These are phyloP conservation scores for Fusarium scirpi DNA, from an alignment of 2,329 filamentous ascomycete species.

Conservation along the genomic window DNA sequence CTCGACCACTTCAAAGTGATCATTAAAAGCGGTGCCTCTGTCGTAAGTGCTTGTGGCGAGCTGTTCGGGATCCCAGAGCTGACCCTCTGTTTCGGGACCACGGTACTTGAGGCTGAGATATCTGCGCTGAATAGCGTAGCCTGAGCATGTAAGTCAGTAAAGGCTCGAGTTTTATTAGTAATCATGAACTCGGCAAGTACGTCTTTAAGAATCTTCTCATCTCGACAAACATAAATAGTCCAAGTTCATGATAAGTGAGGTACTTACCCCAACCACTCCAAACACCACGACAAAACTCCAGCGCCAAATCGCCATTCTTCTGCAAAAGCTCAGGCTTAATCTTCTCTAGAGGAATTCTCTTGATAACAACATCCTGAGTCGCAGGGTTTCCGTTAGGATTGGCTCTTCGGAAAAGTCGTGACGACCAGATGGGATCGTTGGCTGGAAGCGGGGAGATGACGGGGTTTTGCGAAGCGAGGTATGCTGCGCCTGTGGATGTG, in stretches of 20 bases:
- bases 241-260: not conserved
- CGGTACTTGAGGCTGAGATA: conserved; percentile 71
- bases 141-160: conserved; percentile 49
- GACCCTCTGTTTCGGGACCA: conserved; percentile 67
- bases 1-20: conserved; percentile 79
- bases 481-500: conserved; percentile 62
- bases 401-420: conserved; percentile 66
- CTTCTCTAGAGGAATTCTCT: conserved; percentile 70
- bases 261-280: conserved; percentile 72
- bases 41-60: conserved; percentile 69
- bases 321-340: conserved; percentile 74
- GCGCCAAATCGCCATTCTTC: conserved; percentile 67
- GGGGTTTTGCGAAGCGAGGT: conserved; percentile 64
- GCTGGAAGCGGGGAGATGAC: conserved; percentile 68
- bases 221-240: rapidly evolving
- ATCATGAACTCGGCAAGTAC: rapidly evolving
- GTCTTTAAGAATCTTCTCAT: too few relatives aligned
- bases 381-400: conserved; percentile 73
- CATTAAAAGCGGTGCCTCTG: conserved; percentile 72
- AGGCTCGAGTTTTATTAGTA: not conserved
- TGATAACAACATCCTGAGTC: conserved; percentile 73
- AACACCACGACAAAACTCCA: conserved; percentile 75
- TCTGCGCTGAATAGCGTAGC: conserved; percentile 68
- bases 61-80: conserved; percentile 71
- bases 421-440: conserved; percentile 71